Evolutionary conservation across 2,329 filamentous ascomycete species (phyloP), one percentile per base, ranked within the genome.

Genomic region (Aspergillus neoniger): DNA sequence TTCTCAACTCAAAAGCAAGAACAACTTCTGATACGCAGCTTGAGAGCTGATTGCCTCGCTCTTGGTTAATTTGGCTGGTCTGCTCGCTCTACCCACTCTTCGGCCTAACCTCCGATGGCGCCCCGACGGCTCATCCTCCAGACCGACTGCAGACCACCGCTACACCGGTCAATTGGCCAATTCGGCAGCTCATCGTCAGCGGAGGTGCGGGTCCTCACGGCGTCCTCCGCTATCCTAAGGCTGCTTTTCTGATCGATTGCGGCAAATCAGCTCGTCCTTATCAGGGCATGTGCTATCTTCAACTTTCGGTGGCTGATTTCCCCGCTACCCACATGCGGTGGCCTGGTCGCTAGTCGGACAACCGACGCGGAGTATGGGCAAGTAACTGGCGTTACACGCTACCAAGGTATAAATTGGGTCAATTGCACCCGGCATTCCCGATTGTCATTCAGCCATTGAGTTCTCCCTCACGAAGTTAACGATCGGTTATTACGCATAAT

Each of bases 231-330:
- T 17, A 36, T 43, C 50, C 17, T 23, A 23, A 44, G 32, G 38
- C 58, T 65, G 59, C 64, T 68, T 62, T 61, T 51, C 39, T 43
- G 28, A 55, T 64, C 62, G 38, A 28, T 14, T 38, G 23, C 25
- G 51, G 38, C 52, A 61, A 74, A 74, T 74, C 69, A 72, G 64
- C 60, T 36, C 25, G 10, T 56, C 55, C 58, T 69, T 67, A 67
- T 69, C 66, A 63, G 59, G 36, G 58, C 72, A 73, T 74, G 71
- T 69, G 71, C 60, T 59, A 67, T 65, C 63, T 53, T 52, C 52
- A 43, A 52, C 52, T 36, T 23, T 44, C 41, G 47, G 41, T 14
- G 19, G 21, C 39, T 59, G 30, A 57, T n/a, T 32, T 43, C 57
- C n/a, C 38, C 19, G n/a, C 51, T 59, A 15, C 15, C 47, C 21